Evolutionary conservation across 2,329 filamentous ascomycete species (phyloP), one percentile per base, ranked within the genome.

Genomic region (Simplicillium sp.): DNA sequence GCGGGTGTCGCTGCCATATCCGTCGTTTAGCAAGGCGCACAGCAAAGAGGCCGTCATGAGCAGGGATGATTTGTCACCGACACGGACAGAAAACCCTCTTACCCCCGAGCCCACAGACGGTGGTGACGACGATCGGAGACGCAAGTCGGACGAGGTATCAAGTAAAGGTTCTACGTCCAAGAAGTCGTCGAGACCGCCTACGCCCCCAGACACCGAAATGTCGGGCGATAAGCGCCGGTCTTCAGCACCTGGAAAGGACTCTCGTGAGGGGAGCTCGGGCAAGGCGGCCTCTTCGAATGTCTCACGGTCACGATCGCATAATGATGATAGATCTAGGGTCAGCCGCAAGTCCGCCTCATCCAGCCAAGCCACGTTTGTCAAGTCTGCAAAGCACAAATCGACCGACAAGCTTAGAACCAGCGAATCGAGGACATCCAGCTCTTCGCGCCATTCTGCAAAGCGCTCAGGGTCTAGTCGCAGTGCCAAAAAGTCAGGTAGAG

Each of bases 11-110:
- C 57, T 84, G 34, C 82, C 86, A 7, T 94, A 95, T 57, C 87
- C 88, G 2, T 73, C 74, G 11, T 87, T 94, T 61, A 92, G 85
- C 64, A 96, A 94, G 64, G 84, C 84, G 11, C 87, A 94, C 60
- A 94, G 87, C 69, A 92, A 88, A 61, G 90, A 96, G 65, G 77
- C 80, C 35, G 77, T 95, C 40, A 72, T 77, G 48, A 81, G 77
- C 55, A 68, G 68, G 39, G 75, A 80, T 36, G 70, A 76, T 40
- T 49, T 75, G 37, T 57, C 61, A 15, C 44, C 49, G 7, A 50
- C 48, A 17, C 49, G 51, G 33, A 55, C 54, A 37, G 58, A 54
- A 46, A 60, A 77, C 41, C 73, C 73, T 1, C 59, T 71, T 37
- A 88, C 84, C 1, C 84, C 84, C 14, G 82, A 87, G 45, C 71